Conservation (phyloP, 306 rosid species). For the Cercis canadensis region DNA sequence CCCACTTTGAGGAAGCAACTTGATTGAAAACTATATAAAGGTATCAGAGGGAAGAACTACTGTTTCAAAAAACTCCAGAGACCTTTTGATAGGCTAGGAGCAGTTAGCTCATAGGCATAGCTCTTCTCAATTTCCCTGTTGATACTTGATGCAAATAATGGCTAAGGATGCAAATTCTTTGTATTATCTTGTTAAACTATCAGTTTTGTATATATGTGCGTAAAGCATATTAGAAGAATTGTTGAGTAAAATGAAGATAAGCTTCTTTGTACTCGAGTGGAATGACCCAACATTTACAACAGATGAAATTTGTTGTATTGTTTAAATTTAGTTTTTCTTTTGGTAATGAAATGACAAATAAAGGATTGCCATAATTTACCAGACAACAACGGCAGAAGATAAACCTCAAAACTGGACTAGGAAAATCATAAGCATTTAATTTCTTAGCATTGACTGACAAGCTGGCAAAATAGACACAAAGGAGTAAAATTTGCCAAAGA, state of each 20-base stretch:
- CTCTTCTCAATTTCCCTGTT: constrained; percentile 35
- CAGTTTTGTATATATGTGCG: constrained; percentile 25
- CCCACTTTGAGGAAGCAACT: constrained; percentile 3
- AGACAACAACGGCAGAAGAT: constrained; percentile 26
- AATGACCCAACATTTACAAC: constrained; percentile 8
- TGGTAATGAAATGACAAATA: too few relatives aligned
- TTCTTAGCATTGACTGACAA: constrained; percentile 45
- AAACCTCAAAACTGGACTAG: constrained; percentile 42
- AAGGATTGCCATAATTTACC: too few relatives aligned
- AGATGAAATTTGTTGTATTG: not conserved
- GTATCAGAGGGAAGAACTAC: constrained; percentile 14
- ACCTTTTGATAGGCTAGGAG: constrained; percentile 37
- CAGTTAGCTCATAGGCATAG: not conserved
- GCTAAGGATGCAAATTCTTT: constrained; percentile 17
- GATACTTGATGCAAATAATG: constrained; percentile 36
- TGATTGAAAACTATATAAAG: constrained; percentile 5
- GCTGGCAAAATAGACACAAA: constrained; percentile 52
- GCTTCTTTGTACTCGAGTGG: not conserved
- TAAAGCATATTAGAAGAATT: constrained; percentile 33
- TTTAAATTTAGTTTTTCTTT: constrained; percentile 1
- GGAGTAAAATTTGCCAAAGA: constrained; percentile 45
- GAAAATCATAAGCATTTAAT: constrained; percentile 38
- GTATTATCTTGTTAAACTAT: not conserved
- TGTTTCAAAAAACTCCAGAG: constrained; percentile 32
- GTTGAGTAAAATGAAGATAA: constrained; percentile 8